Evolutionary conservation across 352 stramenopile genomes (phyloP).

Genomic region (Phytophthora megakarya): DNA sequence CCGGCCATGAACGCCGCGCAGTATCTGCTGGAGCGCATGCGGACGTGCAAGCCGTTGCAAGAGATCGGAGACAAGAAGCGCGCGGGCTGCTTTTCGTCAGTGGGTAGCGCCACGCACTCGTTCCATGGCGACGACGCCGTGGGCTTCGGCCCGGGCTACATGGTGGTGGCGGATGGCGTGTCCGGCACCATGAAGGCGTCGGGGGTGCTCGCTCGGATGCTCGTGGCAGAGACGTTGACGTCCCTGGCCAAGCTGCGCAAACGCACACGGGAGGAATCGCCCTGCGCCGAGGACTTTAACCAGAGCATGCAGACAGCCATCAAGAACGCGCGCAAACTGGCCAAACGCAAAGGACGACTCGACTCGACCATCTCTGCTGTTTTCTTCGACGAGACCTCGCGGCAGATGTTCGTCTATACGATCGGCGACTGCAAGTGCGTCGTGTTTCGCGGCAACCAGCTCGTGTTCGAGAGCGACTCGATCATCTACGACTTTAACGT

Average conservation of each 20-base stretch:
- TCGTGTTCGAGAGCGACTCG: conserved; percentile 89
- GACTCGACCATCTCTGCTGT: conserved; percentile 86
- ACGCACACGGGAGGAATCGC: conserved; percentile 49
- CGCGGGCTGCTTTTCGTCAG: conserved; percentile 69
- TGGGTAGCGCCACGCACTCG: conserved; percentile 74
- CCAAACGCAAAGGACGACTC: conserved; percentile 78
- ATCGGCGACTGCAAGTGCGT: conserved; percentile 91
- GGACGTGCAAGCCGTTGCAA: conserved; percentile 64
- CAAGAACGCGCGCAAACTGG: conserved; percentile 74
- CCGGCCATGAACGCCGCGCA: conserved; percentile 63
- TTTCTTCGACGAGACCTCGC: conserved; percentile 74
- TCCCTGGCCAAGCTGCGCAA: conserved; percentile 76
- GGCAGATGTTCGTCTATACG: conserved; percentile 84
- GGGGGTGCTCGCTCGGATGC: conserved; percentile 74
- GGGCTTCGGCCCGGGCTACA: conserved; percentile 84
- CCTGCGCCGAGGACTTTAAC: conserved; percentile 67
- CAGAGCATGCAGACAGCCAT: conserved; percentile 72
- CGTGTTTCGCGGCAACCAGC: conserved; percentile 56
- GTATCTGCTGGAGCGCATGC: conserved; percentile 78
- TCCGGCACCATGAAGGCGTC: conserved; percentile 87
- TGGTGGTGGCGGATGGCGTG: conserved; percentile 87
- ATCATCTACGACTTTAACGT: conserved; percentile 93
- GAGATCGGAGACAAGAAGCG: conserved; percentile 41
- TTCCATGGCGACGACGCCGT: conserved; percentile 89
- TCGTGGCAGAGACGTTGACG: conserved; percentile 78